Evolutionary conservation across 441 rosid genomes (phyloP).

Genomic region (Gossypium schwendimanii): DNA sequence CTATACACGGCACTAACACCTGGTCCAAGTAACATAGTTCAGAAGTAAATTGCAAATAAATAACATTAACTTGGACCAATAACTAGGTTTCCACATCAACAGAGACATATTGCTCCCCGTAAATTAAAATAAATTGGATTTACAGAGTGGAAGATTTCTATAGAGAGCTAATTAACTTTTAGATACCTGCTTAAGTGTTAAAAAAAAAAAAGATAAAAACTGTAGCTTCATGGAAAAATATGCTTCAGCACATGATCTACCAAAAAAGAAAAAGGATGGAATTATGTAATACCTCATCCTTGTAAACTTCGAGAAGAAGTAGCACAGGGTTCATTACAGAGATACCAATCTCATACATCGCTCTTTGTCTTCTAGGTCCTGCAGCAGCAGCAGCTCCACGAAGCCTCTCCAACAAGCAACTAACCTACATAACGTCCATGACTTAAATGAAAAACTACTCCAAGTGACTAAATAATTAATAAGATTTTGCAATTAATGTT

Average conservation of each 20-base stretch:
- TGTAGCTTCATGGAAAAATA: not conserved
- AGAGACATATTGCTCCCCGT: not conserved
- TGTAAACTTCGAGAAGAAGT: slow-evolving; percentile 83
- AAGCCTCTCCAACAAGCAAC: slow-evolving; percentile 82
- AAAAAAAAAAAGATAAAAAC: not conserved
- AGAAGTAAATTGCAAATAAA: not conserved
- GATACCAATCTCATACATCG: slow-evolving; percentile 86
- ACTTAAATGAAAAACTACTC: slow-evolving; percentile 15
- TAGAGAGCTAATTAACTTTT: not conserved
- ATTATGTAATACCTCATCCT: slow-evolving; percentile 66
- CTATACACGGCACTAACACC: not conserved
- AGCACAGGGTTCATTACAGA: slow-evolving; percentile 61
- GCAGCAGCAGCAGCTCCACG: slow-evolving; percentile 94
- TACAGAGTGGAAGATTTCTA: not conserved
- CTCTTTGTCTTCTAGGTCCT: slow-evolving; percentile 88
- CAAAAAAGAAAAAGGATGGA: slow-evolving; percentile 11
- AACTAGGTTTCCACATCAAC: not conserved
- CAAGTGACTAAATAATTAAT: slow-evolving; percentile 7
- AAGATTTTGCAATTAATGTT: slow-evolving; percentile 4
- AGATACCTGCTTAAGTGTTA: not conserved
- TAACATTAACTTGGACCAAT: not conserved
- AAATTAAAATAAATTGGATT: not conserved
- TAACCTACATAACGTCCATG: slow-evolving; percentile 47
- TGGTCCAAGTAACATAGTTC: not conserved
- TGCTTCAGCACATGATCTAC: not conserved